These are phyloP conservation scores for Arthroderma sp. DNA, from an alignment of 2,329 filamentous ascomycete genomes.

Conservation along the genomic window DNA sequence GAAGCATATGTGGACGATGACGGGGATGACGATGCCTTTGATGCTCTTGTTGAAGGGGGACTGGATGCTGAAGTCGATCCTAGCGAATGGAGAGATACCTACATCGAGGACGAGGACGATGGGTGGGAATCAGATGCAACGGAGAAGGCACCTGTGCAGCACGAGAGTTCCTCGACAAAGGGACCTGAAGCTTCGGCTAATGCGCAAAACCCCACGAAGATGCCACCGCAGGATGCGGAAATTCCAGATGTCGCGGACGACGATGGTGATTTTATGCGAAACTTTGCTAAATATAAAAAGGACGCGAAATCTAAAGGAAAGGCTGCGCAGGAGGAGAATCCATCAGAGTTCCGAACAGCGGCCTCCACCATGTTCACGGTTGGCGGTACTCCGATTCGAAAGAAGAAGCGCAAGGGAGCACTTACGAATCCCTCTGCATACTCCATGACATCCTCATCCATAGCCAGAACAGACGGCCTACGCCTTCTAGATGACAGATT, in stretches of 20 bases:
- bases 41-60: constrained; percentile 53
- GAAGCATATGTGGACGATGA: constrained; percentile 83
- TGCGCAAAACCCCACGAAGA: constrained; percentile 20
- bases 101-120: constrained; percentile 52
- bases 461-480: constrained; percentile 77
- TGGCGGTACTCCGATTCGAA: constrained; percentile 51
- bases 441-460: constrained; percentile 80
- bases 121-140: constrained; percentile 95
- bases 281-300: constrained; percentile 91
- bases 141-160: constrained; percentile 52
- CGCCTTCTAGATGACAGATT: constrained; percentile 79
- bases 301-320: constrained; percentile 42
- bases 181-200: constrained; percentile 12
- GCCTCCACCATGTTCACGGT: constrained; percentile 40
- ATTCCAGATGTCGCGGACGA: constrained; percentile 41
- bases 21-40: constrained; percentile 70
- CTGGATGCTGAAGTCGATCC: constrained; percentile 57
- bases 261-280: constrained; percentile 74
- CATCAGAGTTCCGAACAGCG: constrained; percentile 27
- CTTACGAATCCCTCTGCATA: constrained; percentile 76
- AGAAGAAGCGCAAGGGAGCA: constrained; percentile 92
- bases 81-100: constrained; percentile 60
- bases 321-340: constrained; percentile 26
- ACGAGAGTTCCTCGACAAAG: neutral
- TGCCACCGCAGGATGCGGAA: constrained; percentile 25